Base-by-base conservation (phyloP, 192 early-diverging fungal species). In the Spizellomyces punctatus region DNA sequence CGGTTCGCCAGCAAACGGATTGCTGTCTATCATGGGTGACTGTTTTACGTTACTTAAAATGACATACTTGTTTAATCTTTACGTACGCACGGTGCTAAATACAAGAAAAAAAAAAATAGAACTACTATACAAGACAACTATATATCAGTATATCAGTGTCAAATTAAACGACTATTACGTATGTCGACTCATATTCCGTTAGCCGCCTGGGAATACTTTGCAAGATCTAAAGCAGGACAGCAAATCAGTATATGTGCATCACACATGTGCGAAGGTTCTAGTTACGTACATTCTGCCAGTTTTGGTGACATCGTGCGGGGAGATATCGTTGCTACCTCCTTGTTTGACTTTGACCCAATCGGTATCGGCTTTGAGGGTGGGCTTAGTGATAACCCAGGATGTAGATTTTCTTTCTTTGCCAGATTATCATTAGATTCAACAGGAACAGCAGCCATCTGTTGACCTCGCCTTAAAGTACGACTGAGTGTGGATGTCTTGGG, bases 171-270 rank as follows among this genome's bases (percentile, higher is more conserved):
- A 36, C 27, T 36, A 36, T 36, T 36, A 36, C 3, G 27, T 0
- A 2, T 36, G 27, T 36, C 50, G 4, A n/a, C 50, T 19, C 17
- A 54, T n/a, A 54, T 54, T 54, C 17, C 17, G 50, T 54, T 54
- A 19, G 50, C 50, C 21, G 71, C 71, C 46, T 65, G 47, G 21
- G 70, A 71, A 46, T 72, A 72, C 17, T 58, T 47, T 8, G 71
- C 71, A n/a, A 72, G 61, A 50, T 64, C 71, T 72, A 60, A 41
- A 46, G 58, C 22, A 67, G 36, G n/a, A n/a, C n/a, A n/a, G 4
- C 17, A 22, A 41, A 60, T 4, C 5, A 12, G 36, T 70, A 42
- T 9, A 5, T 22, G 58, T n/a, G 12, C 10, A 19, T 60, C 58
- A 19, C 41, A 10, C 4, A 10, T 27, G 16, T 63, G 10, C 56